Evolutionary conservation across 2,329 filamentous ascomycete species (phyloP).

Genomic region (Stemphylium lycopersici): DNA sequence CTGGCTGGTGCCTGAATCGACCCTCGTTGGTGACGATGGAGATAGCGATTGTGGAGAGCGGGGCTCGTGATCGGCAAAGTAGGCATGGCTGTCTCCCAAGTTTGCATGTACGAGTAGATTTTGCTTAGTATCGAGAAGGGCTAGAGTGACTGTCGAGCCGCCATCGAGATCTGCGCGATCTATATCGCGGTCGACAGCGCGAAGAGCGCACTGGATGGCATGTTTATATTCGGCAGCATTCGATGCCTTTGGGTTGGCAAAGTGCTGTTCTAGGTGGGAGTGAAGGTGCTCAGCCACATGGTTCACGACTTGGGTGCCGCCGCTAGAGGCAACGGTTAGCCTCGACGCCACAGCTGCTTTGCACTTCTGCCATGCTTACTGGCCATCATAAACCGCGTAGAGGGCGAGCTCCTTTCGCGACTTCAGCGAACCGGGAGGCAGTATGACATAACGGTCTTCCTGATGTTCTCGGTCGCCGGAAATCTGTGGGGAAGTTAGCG

Average conservation of each 20-base stretch:
- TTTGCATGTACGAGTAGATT: constrained; percentile 30
- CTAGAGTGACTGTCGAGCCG: constrained; percentile 32
- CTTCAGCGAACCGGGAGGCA: constrained; percentile 24
- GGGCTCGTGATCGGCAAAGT: constrained; percentile 22
- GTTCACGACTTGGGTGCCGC: constrained; percentile 26
- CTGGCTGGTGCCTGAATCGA: constrained; percentile 8
- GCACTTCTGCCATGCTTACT: constrained; percentile 17
- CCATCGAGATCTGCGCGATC: constrained; percentile 23
- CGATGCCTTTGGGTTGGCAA: constrained; percentile 17
- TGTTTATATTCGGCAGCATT: constrained; percentile 27
- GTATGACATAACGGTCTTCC: constrained; percentile 29
- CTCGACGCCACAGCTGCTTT: background rate
- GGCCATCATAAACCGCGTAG: constrained; percentile 33
- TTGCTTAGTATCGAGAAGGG: constrained; percentile 29
- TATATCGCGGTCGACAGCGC: constrained; percentile 26
- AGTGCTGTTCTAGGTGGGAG: constrained; percentile 27
- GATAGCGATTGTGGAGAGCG: constrained; percentile 8
- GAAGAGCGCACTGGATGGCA: constrained; percentile 31
- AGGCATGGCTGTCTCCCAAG: constrained; percentile 31
- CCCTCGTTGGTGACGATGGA: constrained; percentile 3
- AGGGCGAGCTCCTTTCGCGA: constrained; percentile 32
- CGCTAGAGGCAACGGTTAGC: constrained; percentile 19
- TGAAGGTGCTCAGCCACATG: constrained; percentile 25
- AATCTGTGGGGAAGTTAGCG: constrained; percentile 30
- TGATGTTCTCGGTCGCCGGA: constrained; percentile 29